These are phyloP conservation scores for Populus tomentosa DNA, from an alignment of 441 rosid genomes.

Conservation along the genomic window DNA sequence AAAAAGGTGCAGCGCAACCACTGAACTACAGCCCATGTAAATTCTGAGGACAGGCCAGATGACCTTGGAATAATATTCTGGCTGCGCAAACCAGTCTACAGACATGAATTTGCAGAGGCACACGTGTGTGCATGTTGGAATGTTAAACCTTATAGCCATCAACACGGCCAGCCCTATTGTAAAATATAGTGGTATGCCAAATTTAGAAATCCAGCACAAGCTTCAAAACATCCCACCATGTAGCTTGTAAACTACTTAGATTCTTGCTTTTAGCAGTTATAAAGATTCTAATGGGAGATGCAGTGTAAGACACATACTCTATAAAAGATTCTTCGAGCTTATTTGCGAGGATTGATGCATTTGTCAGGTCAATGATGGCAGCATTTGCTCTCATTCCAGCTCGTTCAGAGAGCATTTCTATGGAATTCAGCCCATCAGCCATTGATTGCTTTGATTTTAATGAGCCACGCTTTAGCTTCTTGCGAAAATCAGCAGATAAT, in stretches of 20 bases:
- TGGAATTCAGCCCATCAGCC: conserved; percentile 61
- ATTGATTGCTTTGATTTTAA: conserved; percentile 57
- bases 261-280: background rate
- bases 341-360: conserved; percentile 60
- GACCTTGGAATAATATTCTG: background rate
- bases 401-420: conserved; percentile 79
- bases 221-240: background rate
- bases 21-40: background rate
- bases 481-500: conserved; percentile 86
- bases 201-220: background rate
- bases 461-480: conserved; percentile 77
- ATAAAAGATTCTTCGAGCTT: conserved; percentile 91
- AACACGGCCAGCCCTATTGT: background rate
- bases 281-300: background rate
- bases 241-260: background rate
- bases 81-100: background rate
- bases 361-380: conserved; percentile 90
- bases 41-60: background rate
- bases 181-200: background rate
- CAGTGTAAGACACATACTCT: conserved; percentile 47
- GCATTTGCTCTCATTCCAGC: conserved; percentile 86
- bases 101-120: background rate
- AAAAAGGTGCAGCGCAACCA: background rate
- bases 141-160: background rate
- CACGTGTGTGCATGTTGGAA: background rate